phyloP scores from a whole-genome alignment of 331 rosid species.

The Phaseolus coccineus region DNA sequence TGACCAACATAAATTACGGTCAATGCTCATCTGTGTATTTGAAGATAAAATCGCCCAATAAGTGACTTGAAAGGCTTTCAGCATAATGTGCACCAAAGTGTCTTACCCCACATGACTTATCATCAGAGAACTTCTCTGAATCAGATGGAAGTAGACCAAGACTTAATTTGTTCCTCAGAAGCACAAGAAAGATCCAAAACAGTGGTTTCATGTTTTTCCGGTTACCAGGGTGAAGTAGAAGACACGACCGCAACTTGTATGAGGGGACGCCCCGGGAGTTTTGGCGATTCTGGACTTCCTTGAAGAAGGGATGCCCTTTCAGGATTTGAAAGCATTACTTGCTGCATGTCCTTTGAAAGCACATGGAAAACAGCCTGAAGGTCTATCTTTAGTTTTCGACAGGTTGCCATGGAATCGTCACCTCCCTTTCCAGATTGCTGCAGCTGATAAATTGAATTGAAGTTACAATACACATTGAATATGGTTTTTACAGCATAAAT shows the following conservation, averaged over 20 bases:
- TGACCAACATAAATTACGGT: not conserved
- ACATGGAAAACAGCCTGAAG: slow-evolving; percentile 44
- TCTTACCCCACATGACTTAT: slow-evolving; percentile 34
- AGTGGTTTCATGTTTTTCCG: not conserved
- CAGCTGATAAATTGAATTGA: slow-evolving; percentile 34
- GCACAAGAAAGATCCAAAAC: slow-evolving; percentile 5
- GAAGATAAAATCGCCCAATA: slow-evolving; percentile 38
- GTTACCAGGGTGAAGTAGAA: slow-evolving; percentile 36
- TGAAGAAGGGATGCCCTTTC: slow-evolving; percentile 46
- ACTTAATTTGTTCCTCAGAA: slow-evolving; percentile 16
- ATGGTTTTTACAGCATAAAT: not conserved
- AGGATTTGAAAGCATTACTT: slow-evolving; percentile 46
- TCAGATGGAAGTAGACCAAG: not conserved
- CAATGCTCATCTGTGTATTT: slow-evolving; percentile 2
- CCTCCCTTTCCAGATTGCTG: slow-evolving; percentile 43
- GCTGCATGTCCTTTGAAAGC: slow-evolving; percentile 47
- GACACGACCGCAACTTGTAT: slow-evolving; percentile 37
- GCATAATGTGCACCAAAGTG: not conserved
- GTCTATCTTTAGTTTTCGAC: slow-evolving; percentile 41
- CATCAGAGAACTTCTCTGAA: slow-evolving; percentile 36
- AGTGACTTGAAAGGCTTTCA: slow-evolving; percentile 18
- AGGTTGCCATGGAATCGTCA: slow-evolving; percentile 34
- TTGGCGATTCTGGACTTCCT: slow-evolving; percentile 29
- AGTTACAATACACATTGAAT: not conserved
- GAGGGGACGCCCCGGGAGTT: slow-evolving; percentile 39